Evolutionary conservation across 2,329 filamentous ascomycete species (phyloP), one percentile per base, ranked within the genome.

Genomic region (Mollisiaceae sp.): DNA sequence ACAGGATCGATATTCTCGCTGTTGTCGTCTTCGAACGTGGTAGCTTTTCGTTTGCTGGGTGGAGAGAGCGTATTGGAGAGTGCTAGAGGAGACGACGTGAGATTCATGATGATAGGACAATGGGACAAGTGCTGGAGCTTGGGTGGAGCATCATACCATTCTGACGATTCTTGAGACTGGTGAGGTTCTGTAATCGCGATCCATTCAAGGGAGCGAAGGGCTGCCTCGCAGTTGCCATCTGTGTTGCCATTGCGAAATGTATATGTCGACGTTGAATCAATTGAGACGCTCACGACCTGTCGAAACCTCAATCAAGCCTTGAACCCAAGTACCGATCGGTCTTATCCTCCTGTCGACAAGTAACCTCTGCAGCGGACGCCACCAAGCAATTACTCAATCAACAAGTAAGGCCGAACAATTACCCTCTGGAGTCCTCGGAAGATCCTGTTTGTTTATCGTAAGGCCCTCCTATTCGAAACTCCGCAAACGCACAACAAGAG

Each of bases 151-250:
- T 85, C 70, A 71, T 85, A 90, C 87, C 85, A 82, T 89, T 89
- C 76, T 94, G 91, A 78, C 89, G 84, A 78, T 94, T 94, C 82
- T 93, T 94, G 59, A 89, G 79, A 79, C 88, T 92, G 32, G 88
- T 89, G 73, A 94, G 81, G 69, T 82, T 87, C 77, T 92, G 89
- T 32, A 94, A 82, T 71, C 91, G 87, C 64, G 88, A 81, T 72
- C 83, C 84, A 75, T 91, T 87, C 62, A 94, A 82, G 58, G 89
- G 89, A 75, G 88, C 91, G 77, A 94, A 93, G 6, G 91, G 91
- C 79, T 92, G 90, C 74, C 91, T 70, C 24, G 73, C 41, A 56
- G 70, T 65, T 70, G 71, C 72, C 70, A 74, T 71, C 62, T 71
- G 67, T 47, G 73, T 75, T 58, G 73, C 67, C 71, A 73, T 74